phyloP scores from a whole-genome alignment of 345 rosid species.

The Geranium brycei region DNA sequence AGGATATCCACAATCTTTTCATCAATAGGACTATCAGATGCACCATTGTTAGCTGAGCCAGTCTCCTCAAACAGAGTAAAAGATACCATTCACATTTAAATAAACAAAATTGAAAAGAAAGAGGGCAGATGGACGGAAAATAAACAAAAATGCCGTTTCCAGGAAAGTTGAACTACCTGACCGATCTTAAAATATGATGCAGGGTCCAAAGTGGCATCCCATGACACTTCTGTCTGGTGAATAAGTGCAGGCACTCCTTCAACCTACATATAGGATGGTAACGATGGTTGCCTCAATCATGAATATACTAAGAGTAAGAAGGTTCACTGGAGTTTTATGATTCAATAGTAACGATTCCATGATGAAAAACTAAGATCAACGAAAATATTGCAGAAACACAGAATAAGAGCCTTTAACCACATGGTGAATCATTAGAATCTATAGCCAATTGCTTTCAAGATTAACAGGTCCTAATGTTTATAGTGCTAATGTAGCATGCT shows the following conservation, averaged over 20 bases:
- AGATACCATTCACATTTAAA: not conserved
- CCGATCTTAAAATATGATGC: constrained; percentile 67
- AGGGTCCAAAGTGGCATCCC: constrained; percentile 94
- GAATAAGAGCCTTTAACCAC: not conserved
- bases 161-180: constrained; percentile 41
- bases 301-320: not conserved
- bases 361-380: not conserved
- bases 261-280: constrained; percentile 28
- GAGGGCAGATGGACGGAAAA: not conserved
- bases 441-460: not conserved
- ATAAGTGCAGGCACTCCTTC: constrained; percentile 81
- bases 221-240: constrained; percentile 88
- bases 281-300: not conserved
- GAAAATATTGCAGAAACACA: not conserved
- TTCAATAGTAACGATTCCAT: not conserved
- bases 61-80: not conserved
- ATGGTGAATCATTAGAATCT: not conserved
- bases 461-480: not conserved
- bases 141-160: not conserved
- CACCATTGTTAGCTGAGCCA: not conserved
- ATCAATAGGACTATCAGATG: not conserved
- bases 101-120: too few relatives aligned
- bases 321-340: not conserved
- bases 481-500: not conserved
- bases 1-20: not conserved